Evolutionary conservation across 2,329 filamentous ascomycete genomes (phyloP).

Genomic region (Canariomyces notabilis): DNA sequence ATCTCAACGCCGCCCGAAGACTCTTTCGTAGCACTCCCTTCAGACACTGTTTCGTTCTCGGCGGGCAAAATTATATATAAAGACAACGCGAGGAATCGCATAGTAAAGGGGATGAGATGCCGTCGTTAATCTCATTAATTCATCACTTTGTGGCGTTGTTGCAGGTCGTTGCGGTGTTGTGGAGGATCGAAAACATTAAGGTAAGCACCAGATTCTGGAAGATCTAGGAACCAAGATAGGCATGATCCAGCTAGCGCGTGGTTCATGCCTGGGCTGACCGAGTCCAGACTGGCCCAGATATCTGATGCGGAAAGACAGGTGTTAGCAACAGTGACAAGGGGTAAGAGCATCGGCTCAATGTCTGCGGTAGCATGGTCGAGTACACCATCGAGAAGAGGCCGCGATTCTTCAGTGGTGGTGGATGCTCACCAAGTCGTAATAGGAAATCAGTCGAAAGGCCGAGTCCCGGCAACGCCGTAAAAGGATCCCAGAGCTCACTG

Average conservation of each 20-base stretch:
- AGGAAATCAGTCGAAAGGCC: slow-evolving; percentile 5
- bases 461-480: background rate
- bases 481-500: slow-evolving; percentile 1
- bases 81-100: background rate
- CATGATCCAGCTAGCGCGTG: slow-evolving; percentile 1
- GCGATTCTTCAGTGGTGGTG: background rate
- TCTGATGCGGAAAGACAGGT: slow-evolving; percentile 11
- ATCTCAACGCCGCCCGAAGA: background rate
- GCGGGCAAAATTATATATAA: slow-evolving; percentile 3
- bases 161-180: background rate
- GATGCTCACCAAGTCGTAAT: slow-evolving; percentile 5
- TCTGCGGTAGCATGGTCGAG: background rate
- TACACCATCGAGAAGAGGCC: slow-evolving; percentile 1
- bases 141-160: slow-evolving; percentile 11
- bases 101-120: slow-evolving; percentile 4
- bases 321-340: slow-evolving; percentile 7
- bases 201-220: slow-evolving; percentile 15
- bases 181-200: slow-evolving; percentile 8
- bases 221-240: slow-evolving; percentile 15
- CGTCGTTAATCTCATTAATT: slow-evolving; percentile 17
- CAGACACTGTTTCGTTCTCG: background rate
- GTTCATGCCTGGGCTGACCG: slow-evolving; percentile 1
- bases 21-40: background rate
- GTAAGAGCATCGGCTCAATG: slow-evolving; percentile 2
- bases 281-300: slow-evolving; percentile 1